Evolutionary conservation across 805 yeast species (phyloP), one percentile per base, ranked within the genome.

Genomic region (Wickerhamiella allomyrinae): DNA sequence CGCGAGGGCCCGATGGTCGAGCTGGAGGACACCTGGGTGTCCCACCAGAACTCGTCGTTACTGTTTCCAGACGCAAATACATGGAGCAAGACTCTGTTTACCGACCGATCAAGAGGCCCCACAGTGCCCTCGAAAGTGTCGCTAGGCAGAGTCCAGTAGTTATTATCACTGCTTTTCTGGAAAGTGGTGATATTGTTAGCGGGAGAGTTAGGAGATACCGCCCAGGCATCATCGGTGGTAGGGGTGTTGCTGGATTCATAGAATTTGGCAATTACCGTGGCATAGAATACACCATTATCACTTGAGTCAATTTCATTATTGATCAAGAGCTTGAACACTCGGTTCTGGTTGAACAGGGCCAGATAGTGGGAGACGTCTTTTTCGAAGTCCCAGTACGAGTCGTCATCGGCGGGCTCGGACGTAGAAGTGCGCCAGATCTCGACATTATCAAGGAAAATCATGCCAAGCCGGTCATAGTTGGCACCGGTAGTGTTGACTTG

Each of bases 401-500:
- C 57, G 62, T 69, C 53, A 54, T 77, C 57, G 47, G 71, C 74
- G 1, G 94, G 94, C 59, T 84, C 94, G 13, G 81, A 76, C 2
- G 94, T 85, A 2, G 89, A 78, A 1, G 84, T 76, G 59, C 94
- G 71, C 94, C 94, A 84, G 31, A 84, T 62, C 48, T 81, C 81
- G 13, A 69, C 65, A 24, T 77, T 82, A 14, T 57, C 62, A 8
- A 63, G 20, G 39, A 56, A 62, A 13, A 63, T 34, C 39, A 57
- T 56, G 11, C 57, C 63, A 38, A 63, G 50, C 7, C 68, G 56
- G 46, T 63, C 68, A 41, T 53, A 63, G 46, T 63, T 67, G 20
- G 48, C 40, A 15, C 67, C 67, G 13, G 53, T 50, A n/a, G 60
- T 52, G 14, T 56, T 50, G 5, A 60, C 62, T 7, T 52, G 45